Evolutionary conservation across 2,329 filamentous ascomycete genomes (phyloP), one percentile per base, ranked within the genome.

Genomic region (Aspergillus fumigatus): DNA sequence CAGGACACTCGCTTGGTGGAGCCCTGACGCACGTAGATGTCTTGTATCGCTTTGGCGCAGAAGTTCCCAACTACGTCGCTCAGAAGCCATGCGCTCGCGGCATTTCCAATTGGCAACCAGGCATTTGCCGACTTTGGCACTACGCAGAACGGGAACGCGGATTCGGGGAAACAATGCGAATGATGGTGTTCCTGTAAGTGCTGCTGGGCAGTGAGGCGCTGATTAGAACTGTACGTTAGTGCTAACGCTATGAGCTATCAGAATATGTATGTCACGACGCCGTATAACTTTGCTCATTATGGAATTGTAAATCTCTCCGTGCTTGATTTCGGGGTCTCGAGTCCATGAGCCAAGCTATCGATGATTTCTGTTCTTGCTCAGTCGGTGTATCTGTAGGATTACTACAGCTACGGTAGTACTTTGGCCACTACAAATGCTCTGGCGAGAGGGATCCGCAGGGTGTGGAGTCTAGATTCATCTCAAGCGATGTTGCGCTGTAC

Each of bases 1-100:
- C 66, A 17, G 67, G 68, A 10, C 69, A 72, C 54, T 71, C 69
- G 1, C 64, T 71, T 0, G 69, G 69, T 41, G 69, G 69, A 6
- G 38, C 69, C 1, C 64, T 35, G 9, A 71, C 69, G 1, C 71
- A 69, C 48, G n/a, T n/a, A n/a, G n/a, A 56, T 71, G 35, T 70
- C 68, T 11, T 71, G 70, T 48, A 64, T 71, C 27, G 68, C 67
- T 19, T 58, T 71, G 21, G 57, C 67, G 1, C 64, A 70, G 35
- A 68, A 70, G 48, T 71, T 71, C 55, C 69, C 69, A 1, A 60
- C 50, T 7, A 69, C 65, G 35, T 14, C 55, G n/a, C 55, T 71
- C n/a, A 65, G 54, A 3, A 69, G 69, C 54, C 68, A 67, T 62
- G 68, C 69, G 4, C 55, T 71, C 25, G 69, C 69, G 52, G 68